Evolutionary conservation across 768 basidiomycete species (phyloP), one percentile per base, ranked within the genome.

Genomic region (Psilocybe sp.): DNA sequence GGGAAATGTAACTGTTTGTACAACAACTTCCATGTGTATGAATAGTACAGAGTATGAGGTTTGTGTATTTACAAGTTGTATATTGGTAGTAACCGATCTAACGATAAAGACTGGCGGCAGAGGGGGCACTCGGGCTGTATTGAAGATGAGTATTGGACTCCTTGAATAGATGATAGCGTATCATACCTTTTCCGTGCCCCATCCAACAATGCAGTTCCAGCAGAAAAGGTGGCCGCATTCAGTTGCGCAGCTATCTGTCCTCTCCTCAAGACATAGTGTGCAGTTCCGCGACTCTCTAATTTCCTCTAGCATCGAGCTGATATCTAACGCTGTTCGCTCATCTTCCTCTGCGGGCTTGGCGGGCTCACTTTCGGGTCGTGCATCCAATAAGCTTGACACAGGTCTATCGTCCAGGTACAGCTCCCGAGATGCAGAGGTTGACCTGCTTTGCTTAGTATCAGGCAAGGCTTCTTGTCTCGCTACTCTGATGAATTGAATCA

Each of bases 221-320:
- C 91, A 92, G 63, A 93, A 94, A 40, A 94, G 61, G 65, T 94
- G 92, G 0, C 92, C 92, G 56, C 92, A 94, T 64, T 93, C 92
- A 0, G 92, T 94, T 23, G 85, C 81, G 61, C 84, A 85, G 56
- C 82, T 91, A 50, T 84, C 80, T 0, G 87, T 90, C 57, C 92
- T 77, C 64, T 92, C 89, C 58, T 93, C 92, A 44, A 94, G 68
- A 60, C 92, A 94, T 20, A 94, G 74, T 4, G 90, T 91, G 55
- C 92, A 94, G 52, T 76, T 85, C 61, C 91, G 73, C 8, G 80
- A 74, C 10, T 77, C 80, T 46, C 87, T 73, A 2, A 76, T 52
- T 8, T 66, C 70, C 2, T 71, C 57, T 5, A 85, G 77, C 31
- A 93, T 80, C 1, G 73, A 62, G 3, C 72, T 51, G 13, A 92